These are phyloP conservation scores for Beauveria australis DNA, from an alignment of 2,329 filamentous ascomycete species.

Conservation along the genomic window DNA sequence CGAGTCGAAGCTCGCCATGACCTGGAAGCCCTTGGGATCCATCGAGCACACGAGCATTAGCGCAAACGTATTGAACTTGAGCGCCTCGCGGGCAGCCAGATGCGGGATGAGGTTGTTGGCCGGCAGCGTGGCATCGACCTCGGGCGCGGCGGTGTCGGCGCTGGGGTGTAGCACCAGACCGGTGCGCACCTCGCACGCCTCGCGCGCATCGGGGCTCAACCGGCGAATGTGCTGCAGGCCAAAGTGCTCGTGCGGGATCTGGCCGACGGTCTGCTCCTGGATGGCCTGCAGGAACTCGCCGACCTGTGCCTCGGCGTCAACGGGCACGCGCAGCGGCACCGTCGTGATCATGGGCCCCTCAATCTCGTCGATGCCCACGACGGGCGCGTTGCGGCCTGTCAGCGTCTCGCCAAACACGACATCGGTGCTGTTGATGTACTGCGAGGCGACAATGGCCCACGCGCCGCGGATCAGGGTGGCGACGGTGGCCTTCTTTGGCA, in stretches of 20 bases:
- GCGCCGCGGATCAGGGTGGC: slow-evolving; percentile 51
- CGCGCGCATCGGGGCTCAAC: slow-evolving; percentile 43
- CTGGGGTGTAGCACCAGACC: slow-evolving; percentile 47
- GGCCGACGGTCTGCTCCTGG: slow-evolving; percentile 45
- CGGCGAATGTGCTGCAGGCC: slow-evolving; percentile 52
- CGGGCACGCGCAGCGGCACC: slow-evolving; percentile 43
- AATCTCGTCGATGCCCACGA: slow-evolving; percentile 43
- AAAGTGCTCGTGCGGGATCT: slow-evolving; percentile 58
- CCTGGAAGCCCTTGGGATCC: slow-evolving; percentile 44
- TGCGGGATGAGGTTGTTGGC: slow-evolving; percentile 44
- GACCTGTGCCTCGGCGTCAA: slow-evolving; percentile 34
- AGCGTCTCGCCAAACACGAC: slow-evolving; percentile 53
- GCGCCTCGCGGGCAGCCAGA: slow-evolving; percentile 50
- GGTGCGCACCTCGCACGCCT: slow-evolving; percentile 48
- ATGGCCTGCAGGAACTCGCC: slow-evolving; percentile 46
- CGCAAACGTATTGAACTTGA: slow-evolving; percentile 52
- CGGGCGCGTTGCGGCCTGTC: slow-evolving; percentile 44
- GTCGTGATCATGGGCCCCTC: slow-evolving; percentile 55
- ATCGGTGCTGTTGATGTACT: slow-evolving; percentile 44
- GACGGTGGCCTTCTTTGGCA: slow-evolving; percentile 36
- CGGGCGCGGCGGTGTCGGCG: slow-evolving; percentile 21
- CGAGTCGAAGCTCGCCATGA: slow-evolving; percentile 59
- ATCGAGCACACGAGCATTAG: slow-evolving; percentile 59
- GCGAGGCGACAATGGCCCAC: slow-evolving; percentile 47
- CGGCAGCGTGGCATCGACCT: slow-evolving; percentile 25